These are phyloP conservation scores for Raphanus sativus DNA, from an alignment of 345 rosid genomes.

Conservation along the genomic window DNA sequence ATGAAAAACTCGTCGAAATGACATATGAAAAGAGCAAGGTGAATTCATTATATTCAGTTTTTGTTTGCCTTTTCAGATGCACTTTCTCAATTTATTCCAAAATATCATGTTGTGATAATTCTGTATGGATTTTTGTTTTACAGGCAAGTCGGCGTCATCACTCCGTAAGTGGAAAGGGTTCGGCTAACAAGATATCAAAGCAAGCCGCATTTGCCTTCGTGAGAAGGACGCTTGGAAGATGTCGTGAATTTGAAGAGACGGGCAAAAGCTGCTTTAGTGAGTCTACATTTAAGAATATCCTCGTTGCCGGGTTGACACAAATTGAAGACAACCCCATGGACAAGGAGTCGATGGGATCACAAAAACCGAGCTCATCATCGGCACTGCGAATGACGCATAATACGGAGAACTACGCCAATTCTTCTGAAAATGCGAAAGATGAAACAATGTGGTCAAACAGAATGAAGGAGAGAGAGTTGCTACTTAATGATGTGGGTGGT, in stretches of 20 bases:
- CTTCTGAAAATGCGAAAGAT: slow-evolving; percentile 60
- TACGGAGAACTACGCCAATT: slow-evolving; percentile 49
- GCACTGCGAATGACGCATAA: slow-evolving; percentile 48
- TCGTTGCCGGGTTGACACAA: slow-evolving; percentile 48
- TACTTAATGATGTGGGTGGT: slow-evolving; percentile 87
- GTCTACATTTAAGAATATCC: slow-evolving; percentile 63
- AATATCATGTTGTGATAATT: slow-evolving; percentile 21
- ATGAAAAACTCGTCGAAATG: slow-evolving; percentile 77
- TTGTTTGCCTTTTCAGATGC: not conserved
- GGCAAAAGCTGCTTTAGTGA: slow-evolving; percentile 89
- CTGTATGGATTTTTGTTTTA: slow-evolving; percentile 14
- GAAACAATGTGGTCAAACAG: slow-evolving; percentile 64
- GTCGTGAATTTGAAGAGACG: slow-evolving; percentile 69
- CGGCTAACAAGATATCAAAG: slow-evolving; percentile 74
- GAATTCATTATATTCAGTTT: slow-evolving; percentile 19
- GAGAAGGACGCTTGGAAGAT: slow-evolving; percentile 68
- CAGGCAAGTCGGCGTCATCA: slow-evolving; percentile 70
- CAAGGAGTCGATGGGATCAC: slow-evolving; percentile 62
- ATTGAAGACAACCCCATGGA: slow-evolving; percentile 41
- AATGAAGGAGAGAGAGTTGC: slow-evolving; percentile 84
- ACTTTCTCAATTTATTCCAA: not conserved
- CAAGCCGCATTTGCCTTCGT: slow-evolving; percentile 82
- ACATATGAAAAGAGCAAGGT: slow-evolving; percentile 90
- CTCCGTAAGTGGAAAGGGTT: slow-evolving; percentile 69
- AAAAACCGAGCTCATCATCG: slow-evolving; percentile 49